phyloP scores from a whole-genome alignment of 139 green algal genomes.

The Chlorella sp. region DNA sequence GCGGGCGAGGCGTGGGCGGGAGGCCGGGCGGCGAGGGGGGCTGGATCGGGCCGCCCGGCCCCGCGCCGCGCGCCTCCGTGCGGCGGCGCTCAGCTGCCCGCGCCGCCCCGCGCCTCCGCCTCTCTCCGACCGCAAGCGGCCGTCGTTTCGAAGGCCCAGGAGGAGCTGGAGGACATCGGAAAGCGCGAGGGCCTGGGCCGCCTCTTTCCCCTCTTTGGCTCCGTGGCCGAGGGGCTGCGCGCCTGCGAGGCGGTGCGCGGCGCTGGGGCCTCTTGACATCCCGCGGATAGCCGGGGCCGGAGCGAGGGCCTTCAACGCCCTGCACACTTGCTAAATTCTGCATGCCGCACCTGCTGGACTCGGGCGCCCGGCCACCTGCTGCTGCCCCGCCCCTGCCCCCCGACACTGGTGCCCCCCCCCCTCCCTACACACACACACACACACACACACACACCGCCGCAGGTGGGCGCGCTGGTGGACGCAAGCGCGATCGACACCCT shows the following conservation, averaged over 20 bases:
- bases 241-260: constrained; percentile 73
- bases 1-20: neutral
- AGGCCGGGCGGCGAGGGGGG: neutral
- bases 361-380: neutral
- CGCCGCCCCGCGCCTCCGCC: neutral
- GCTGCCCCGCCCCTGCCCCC: neutral
- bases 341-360: neutral
- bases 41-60: neutral
- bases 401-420: neutral
- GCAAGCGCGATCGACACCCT: constrained; percentile 93
- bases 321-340: neutral
- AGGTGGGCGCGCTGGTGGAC: constrained; percentile 83
- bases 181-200: constrained; percentile 66
- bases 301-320: neutral
- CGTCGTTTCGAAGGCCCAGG: neutral
- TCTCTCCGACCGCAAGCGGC: neutral
- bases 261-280: neutral
- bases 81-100: too few relatives aligned
- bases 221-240: constrained; percentile 63
- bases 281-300: too few relatives aligned
- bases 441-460: too few relatives aligned
- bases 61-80: too few relatives aligned
- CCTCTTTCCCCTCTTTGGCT: constrained; percentile 80
- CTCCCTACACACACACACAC: constrained; percentile 39
- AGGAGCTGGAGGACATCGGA: constrained; percentile 48